Conservation (phyloP, 2,329 filamentous ascomycete genomes). For the Immersiporthe knoxdaviesiana region DNA sequence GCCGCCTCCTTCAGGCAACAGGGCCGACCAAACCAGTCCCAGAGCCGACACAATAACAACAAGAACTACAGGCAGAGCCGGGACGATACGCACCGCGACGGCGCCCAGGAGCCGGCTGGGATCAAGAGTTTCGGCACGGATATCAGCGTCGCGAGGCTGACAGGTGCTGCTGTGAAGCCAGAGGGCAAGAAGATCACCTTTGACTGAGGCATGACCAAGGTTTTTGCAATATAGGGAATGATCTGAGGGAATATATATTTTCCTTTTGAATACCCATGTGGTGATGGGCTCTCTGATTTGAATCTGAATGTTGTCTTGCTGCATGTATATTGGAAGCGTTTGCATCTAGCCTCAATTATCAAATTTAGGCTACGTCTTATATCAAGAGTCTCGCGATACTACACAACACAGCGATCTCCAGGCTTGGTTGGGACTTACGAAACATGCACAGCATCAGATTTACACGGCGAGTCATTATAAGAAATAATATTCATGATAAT, state of each 20-base stretch:
- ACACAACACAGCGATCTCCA: not conserved
- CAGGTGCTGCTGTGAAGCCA: slow-evolving; percentile 76
- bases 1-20: slow-evolving; percentile 3
- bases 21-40: not conserved
- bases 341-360: not conserved
- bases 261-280: not conserved
- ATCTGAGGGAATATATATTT: not conserved
- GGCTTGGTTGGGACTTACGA: not conserved
- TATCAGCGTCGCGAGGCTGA: slow-evolving; percentile 64
- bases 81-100: not conserved
- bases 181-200: slow-evolving; percentile 84
- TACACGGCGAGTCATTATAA: not conserved
- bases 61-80: not conserved
- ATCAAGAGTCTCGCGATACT: not conserved
- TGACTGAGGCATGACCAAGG: slow-evolving; percentile 51
- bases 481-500: not conserved
- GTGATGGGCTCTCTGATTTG: not conserved
- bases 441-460: not conserved
- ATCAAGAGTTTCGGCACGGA: slow-evolving; percentile 48
- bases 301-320: not conserved
- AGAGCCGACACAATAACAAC: slow-evolving; percentile 12
- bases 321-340: not conserved
- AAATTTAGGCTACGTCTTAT: too few species aligned
- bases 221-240: not conserved
- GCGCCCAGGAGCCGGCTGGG: slow-evolving; percentile 31